phyloP scores from a whole-genome alignment of 768 basidiomycete species.

The Piloderma croceum region DNA sequence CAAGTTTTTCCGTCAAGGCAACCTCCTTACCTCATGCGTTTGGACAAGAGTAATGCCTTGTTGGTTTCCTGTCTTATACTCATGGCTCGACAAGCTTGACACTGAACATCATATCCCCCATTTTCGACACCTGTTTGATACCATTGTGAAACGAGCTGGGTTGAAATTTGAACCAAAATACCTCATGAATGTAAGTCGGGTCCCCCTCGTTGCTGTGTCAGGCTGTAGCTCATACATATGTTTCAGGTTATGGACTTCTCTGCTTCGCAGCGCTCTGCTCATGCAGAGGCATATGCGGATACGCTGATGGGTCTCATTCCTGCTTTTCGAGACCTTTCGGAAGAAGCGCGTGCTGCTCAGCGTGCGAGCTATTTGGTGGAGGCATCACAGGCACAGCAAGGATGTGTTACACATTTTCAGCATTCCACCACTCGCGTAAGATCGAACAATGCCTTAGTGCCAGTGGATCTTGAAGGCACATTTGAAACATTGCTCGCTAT shows the following conservation, averaged over 20 bases:
- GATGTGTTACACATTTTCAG: constrained; percentile 19
- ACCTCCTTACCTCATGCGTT: constrained; percentile 15
- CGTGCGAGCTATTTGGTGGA: constrained; percentile 4
- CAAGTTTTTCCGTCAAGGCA: constrained; percentile 16
- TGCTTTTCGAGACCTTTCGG: background rate
- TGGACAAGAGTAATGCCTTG: constrained; percentile 6
- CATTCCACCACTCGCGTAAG: constrained; percentile 10
- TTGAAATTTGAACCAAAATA: constrained; percentile 2
- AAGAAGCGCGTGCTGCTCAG: constrained; percentile 1
- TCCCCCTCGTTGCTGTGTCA: background rate
- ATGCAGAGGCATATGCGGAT: constrained; percentile 15
- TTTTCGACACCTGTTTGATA: constrained; percentile 9
- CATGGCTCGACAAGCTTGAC: constrained; percentile 19
- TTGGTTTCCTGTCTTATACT: constrained; percentile 22
- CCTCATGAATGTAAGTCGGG: constrained; percentile 4
- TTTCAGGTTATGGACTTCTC: constrained; percentile 16
- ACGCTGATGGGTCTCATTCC: constrained; percentile 4
- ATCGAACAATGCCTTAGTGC: constrained; percentile 8
- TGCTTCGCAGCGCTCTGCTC: constrained; percentile 9
- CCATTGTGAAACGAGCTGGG: constrained; percentile 5
- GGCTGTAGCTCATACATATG: background rate
- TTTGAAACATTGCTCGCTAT: background rate
- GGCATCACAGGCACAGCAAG: constrained; percentile 10
- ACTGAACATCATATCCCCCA: constrained; percentile 17
- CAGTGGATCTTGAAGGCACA: background rate